phyloP scores from a whole-genome alignment of 2,329 filamentous ascomycete species.

The Cercospora sp. region DNA sequence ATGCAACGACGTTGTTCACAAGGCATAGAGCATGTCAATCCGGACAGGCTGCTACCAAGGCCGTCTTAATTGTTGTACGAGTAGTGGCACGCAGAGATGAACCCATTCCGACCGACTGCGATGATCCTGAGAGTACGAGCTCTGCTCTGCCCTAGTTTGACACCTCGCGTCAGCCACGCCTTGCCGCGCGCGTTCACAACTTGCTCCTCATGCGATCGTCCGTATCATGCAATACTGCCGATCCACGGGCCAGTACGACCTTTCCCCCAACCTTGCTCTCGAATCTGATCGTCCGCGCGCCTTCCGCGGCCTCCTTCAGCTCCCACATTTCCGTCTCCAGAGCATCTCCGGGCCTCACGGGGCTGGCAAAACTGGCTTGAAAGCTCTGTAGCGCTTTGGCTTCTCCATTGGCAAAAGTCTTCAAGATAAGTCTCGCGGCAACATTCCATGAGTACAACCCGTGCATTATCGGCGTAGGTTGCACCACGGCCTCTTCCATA shows the following conservation, averaged over 20 bases:
- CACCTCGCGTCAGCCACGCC: background rate
- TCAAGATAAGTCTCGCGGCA: slow-evolving; percentile 68
- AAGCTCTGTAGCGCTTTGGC: slow-evolving; percentile 80
- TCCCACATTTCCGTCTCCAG: slow-evolving; percentile 77
- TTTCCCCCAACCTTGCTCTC: slow-evolving; percentile 8
- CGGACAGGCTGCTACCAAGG: background rate
- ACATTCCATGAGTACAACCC: slow-evolving; percentile 85
- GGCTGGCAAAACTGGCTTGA: slow-evolving; percentile 81
- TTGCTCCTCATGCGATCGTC: background rate
- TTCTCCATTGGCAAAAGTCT: slow-evolving; percentile 69
- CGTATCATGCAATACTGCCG: background rate
- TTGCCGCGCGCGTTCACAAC: background rate
- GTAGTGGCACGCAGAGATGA: background rate
- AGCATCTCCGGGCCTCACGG: slow-evolving; percentile 78
- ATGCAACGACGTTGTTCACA: background rate
- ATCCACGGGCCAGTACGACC: slow-evolving; percentile 18
- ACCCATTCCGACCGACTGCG: too few relatives aligned
- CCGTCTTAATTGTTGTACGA: background rate
- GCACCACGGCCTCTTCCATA: slow-evolving; percentile 68
- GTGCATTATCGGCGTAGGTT: slow-evolving; percentile 83
- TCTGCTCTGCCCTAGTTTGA: background rate
- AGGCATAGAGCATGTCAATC: background rate
- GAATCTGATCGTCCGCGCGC: slow-evolving; percentile 43
- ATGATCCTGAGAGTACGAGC: background rate
- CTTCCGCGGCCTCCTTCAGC: slow-evolving; percentile 47